Conservation (phyloP, 2,329 filamentous ascomycete species). For the Paracamarosporium sp. region DNA sequence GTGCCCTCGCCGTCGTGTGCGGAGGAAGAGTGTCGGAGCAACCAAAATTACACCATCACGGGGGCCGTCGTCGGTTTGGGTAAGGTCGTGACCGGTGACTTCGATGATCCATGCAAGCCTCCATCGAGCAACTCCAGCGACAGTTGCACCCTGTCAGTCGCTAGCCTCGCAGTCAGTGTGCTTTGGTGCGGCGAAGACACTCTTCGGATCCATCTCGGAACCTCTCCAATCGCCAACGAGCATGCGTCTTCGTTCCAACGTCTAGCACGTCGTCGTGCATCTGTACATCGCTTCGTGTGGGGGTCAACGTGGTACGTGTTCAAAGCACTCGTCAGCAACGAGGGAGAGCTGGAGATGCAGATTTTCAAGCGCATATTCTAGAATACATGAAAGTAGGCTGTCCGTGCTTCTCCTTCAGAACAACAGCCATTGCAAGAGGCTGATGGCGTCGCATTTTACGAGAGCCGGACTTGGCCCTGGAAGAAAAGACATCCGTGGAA, state of each 20-base stretch:
- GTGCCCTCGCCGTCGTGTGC: not conserved
- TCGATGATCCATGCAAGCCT: conserved; percentile 20
- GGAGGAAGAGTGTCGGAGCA: conserved; percentile 1
- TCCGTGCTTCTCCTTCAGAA: too few species aligned
- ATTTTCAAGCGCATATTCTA: too few species aligned
- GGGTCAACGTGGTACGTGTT: not conserved
- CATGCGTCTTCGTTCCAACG: conserved; percentile 6
- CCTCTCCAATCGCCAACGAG: conserved; percentile 9
- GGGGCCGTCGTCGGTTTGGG: conserved; percentile 13
- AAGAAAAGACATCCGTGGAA: conserved; percentile 26
- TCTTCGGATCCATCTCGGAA: conserved; percentile 16
- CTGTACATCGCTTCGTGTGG: conserved; percentile 27
- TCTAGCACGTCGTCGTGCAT: conserved; percentile 17
- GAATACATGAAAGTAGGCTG: too few species aligned
- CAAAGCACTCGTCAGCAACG: not conserved
- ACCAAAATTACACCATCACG: conserved; percentile 10
- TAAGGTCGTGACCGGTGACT: conserved; percentile 19
- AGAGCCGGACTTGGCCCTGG: conserved; percentile 34
- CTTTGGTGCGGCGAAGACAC: conserved; percentile 17
- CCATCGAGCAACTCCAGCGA: conserved; percentile 11
- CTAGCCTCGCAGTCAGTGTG: conserved; percentile 26
- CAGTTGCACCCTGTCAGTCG: conserved; percentile 13
- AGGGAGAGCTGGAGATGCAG: too few species aligned
- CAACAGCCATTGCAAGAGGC: not conserved
- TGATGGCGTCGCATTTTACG: conserved; percentile 17